phyloP scores from a whole-genome alignment of 176 grass and related monocot species.

The Avena atlantica region DNA sequence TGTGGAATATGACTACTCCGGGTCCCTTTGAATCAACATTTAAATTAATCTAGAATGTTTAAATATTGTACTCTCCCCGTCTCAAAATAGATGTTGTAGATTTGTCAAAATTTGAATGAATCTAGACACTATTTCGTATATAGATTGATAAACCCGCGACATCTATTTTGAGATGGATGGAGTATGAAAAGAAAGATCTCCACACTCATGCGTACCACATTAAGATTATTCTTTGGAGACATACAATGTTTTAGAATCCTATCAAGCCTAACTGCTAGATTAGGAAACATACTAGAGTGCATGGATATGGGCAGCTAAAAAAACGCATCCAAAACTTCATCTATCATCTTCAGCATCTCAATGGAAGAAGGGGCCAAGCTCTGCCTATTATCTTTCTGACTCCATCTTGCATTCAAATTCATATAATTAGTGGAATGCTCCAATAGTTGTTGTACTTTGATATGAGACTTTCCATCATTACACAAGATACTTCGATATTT shows the following conservation, averaged over 20 bases:
- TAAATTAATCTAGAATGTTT: slow-evolving; percentile 13
- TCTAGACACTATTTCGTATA: too few species aligned
- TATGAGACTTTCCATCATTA: slow-evolving; percentile 50
- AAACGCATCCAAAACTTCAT: slow-evolving; percentile 74
- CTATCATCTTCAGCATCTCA: slow-evolving; percentile 66
- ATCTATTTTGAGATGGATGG: too few species aligned
- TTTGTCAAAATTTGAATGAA: too few species aligned
- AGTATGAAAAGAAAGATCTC: not conserved
- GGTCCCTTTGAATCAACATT: slow-evolving; percentile 59
- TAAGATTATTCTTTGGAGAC: slow-evolving; percentile 66
- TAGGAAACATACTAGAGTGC: slow-evolving; percentile 63
- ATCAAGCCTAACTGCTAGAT: slow-evolving; percentile 67
- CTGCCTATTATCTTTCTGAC: slow-evolving; percentile 56
- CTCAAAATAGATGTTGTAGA: too few species aligned
- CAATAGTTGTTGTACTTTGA: not conserved
- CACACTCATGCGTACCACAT: slow-evolving; percentile 61
- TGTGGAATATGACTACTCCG: slow-evolving; percentile 58
- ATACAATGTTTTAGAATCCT: slow-evolving; percentile 64
- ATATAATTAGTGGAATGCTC: slow-evolving; percentile 30
- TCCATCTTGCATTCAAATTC: slow-evolving; percentile 62
- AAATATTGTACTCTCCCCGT: not conserved
- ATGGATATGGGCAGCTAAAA: slow-evolving; percentile 74
- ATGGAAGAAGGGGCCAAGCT: slow-evolving; percentile 63
- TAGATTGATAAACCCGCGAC: too few species aligned
- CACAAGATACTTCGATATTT: slow-evolving; percentile 46